Percentiles rank a stretch among this genome's conserved stretches.
These are phyloP conservation scores for Brassica rapa DNA, from an alignment of 345 rosid genomes.

Conservation along the genomic window DNA sequence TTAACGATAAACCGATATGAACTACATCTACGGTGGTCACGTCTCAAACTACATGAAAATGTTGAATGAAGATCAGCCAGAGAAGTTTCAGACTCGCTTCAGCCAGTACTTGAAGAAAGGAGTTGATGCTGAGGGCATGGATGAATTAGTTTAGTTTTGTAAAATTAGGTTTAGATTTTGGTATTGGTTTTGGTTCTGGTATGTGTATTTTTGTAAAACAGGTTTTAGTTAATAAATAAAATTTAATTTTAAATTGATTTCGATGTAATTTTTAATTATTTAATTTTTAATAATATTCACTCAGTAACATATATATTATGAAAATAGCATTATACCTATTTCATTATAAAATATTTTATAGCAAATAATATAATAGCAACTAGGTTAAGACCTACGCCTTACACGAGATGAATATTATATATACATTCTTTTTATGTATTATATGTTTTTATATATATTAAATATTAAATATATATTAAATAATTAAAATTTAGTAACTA, in stretches of 20 bases:
- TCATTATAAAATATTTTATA: too few relatives aligned
- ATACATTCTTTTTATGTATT: too few relatives aligned
- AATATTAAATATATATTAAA: too few relatives aligned
- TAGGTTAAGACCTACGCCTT: too few relatives aligned
- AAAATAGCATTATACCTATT: neutral
- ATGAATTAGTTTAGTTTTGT: conserved; percentile 31
- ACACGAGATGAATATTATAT: too few relatives aligned
- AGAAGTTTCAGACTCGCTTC: conserved; percentile 68
- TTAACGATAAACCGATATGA: conserved; percentile 10
- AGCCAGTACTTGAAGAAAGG: conserved; percentile 56
- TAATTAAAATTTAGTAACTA: too few relatives aligned
- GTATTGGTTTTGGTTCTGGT: neutral
- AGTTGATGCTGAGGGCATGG: conserved; percentile 57
- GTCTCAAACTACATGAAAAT: conserved; percentile 65
- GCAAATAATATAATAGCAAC: neutral
- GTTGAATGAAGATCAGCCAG: conserved; percentile 65
- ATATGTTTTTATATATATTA: too few relatives aligned
- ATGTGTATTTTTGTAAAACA: neutral
- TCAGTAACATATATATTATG: neutral
- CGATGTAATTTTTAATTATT: too few relatives aligned
- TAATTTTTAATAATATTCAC: too few relatives aligned
- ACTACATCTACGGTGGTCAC: conserved; percentile 68
- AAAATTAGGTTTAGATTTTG: neutral
- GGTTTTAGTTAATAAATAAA: too few relatives aligned
- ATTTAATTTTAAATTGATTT: too few relatives aligned